These are phyloP conservation scores for Aspergillus carbonarius DNA, from an alignment of 2,329 filamentous ascomycete species.

Conservation along the genomic window DNA sequence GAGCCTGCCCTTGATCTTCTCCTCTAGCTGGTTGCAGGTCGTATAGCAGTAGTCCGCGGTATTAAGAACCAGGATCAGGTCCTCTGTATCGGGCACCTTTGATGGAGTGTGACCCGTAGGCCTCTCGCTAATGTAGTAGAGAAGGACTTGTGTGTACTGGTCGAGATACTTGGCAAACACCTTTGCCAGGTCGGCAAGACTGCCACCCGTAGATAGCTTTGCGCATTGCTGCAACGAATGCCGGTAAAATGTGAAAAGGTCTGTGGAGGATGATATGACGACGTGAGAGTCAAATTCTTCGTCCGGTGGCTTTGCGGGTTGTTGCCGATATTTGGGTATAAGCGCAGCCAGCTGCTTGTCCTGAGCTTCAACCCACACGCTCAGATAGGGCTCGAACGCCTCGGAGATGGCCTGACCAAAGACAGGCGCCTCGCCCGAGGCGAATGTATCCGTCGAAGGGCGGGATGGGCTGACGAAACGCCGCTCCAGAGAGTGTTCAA, in stretches of 20 bases:
- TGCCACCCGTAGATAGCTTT: constrained; percentile 87
- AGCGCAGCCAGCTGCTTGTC: constrained; percentile 81
- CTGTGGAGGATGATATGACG: constrained; percentile 90
- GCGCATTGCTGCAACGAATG: constrained; percentile 90
- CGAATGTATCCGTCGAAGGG: constrained; percentile 85
- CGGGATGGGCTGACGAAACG: constrained; percentile 70
- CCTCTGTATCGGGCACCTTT: constrained; percentile 59
- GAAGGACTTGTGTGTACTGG: constrained; percentile 88
- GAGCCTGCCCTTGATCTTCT: constrained; percentile 88
- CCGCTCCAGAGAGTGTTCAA: constrained; percentile 86
- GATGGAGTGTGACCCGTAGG: constrained; percentile 55
- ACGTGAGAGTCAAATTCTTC: constrained; percentile 90
- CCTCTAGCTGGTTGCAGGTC: constrained; percentile 89
- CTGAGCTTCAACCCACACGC: constrained; percentile 94
- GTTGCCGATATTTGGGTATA: constrained; percentile 82
- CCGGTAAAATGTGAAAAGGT: constrained; percentile 96
- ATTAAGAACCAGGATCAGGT: constrained; percentile 84
- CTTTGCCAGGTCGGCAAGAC: constrained; percentile 78
- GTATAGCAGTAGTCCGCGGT: constrained; percentile 97
- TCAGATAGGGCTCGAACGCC: constrained; percentile 95
- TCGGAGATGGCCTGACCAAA: constrained; percentile 93
- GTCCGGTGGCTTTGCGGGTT: constrained; percentile 75
- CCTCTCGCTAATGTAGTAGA: constrained; percentile 67
- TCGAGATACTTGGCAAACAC: constrained; percentile 92
- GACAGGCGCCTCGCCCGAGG: constrained; percentile 71